A percentile compares a stretch with the other conserved stretches of the same genome.
These are phyloP conservation scores for Cordyceps fumosorosea DNA, from an alignment of 2,329 filamentous ascomycete species.

Conservation along the genomic window DNA sequence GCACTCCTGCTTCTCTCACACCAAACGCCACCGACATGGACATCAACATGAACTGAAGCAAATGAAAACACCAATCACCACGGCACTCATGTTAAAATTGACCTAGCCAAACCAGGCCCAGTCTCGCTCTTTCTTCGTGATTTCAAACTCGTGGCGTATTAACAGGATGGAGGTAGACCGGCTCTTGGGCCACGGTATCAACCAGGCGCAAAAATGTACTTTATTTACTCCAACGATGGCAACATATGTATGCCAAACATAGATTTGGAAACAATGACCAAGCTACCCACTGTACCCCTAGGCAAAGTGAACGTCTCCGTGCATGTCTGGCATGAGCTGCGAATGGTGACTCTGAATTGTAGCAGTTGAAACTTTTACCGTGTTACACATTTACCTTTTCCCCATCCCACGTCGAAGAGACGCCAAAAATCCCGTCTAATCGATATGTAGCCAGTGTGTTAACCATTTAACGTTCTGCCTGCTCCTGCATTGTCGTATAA, in stretches of 20 bases:
- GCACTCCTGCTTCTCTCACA: conserved; percentile 31
- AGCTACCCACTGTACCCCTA: too few relatives aligned
- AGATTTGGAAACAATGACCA: not conserved
- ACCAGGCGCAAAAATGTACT: conserved; percentile 1
- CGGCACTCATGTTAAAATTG: not conserved
- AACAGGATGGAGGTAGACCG: not conserved
- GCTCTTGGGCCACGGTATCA: not conserved
- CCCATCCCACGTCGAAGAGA: too few relatives aligned
- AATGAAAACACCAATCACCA: not conserved
- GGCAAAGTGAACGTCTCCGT: not conserved
- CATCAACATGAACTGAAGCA: conserved; percentile 21
- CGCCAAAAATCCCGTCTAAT: too few relatives aligned
- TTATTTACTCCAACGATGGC: not conserved
- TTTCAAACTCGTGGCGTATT: not conserved
- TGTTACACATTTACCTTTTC: too few relatives aligned
- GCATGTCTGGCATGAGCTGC: not conserved
- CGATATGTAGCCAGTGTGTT: too few relatives aligned
- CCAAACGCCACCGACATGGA: conserved; percentile 22
- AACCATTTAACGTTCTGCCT: too few relatives aligned
- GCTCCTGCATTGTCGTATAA: too few relatives aligned
- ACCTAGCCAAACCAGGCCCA: not conserved
- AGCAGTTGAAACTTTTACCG: too few relatives aligned
- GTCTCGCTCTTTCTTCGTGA: not conserved
- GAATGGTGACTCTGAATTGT: too few relatives aligned
- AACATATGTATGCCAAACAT: not conserved